A percentile compares a stretch with the other conserved stretches of the same genome.
These are phyloP conservation scores for Podospora fimiseda DNA, from an alignment of 495 filamentous ascomycete genomes.

Conservation along the genomic window DNA sequence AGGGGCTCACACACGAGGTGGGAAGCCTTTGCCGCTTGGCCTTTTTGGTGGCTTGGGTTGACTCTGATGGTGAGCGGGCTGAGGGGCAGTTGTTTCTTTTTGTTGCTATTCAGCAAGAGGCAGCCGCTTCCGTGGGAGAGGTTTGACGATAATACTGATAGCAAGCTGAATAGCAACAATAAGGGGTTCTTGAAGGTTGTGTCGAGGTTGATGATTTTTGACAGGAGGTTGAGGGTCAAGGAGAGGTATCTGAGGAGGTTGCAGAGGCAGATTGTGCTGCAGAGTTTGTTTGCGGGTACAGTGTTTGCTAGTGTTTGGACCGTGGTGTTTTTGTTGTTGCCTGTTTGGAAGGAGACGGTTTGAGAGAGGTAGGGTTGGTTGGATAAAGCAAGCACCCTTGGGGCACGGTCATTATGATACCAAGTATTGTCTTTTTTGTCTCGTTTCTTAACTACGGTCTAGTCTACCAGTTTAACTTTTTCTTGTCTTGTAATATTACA, in stretches of 20 bases:
- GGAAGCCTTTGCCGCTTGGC: slow-evolving; percentile 33
- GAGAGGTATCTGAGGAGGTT: slow-evolving; percentile 31
- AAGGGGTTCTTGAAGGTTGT: slow-evolving; percentile 17
- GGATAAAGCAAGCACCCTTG: too few relatives aligned
- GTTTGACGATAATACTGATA: slow-evolving; percentile 26
- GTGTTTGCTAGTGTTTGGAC: slow-evolving; percentile 32
- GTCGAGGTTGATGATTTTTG: slow-evolving; percentile 38
- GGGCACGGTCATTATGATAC: too few relatives aligned
- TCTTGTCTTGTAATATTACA: too few relatives aligned
- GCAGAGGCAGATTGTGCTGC: slow-evolving; percentile 36
- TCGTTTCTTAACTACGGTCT: too few relatives aligned
- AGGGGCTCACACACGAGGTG: slow-evolving; percentile 29
- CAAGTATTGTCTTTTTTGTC: not conserved
- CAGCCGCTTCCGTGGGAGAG: slow-evolving; percentile 38
- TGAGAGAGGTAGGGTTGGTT: not conserved
- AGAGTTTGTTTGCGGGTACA: slow-evolving; percentile 32
- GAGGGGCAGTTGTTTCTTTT: slow-evolving; percentile 37
- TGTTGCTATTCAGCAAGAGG: slow-evolving; percentile 34
- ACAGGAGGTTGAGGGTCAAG: slow-evolving; percentile 36
- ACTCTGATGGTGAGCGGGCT: slow-evolving; percentile 31
- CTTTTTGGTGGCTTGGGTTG: slow-evolving; percentile 36
- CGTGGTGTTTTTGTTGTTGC: slow-evolving; percentile 33
- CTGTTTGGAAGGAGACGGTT: slow-evolving; percentile 33
- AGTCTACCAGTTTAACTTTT: too few relatives aligned
- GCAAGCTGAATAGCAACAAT: slow-evolving; percentile 4